phyloP scores from a whole-genome alignment of 371 early-diverging fungal genomes.

The Mucor plumbeus region DNA sequence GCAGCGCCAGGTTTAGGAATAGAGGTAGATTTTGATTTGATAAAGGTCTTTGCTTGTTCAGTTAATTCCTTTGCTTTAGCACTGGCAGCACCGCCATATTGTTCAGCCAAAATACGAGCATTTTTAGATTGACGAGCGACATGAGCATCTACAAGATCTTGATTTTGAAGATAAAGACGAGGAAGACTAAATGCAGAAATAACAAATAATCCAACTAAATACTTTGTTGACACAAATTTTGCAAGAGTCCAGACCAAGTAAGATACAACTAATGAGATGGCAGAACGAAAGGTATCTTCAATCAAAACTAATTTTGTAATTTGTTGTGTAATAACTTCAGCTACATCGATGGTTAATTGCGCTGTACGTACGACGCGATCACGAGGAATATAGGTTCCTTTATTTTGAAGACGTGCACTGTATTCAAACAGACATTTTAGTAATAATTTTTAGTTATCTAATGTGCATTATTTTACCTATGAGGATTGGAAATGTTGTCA shows the following conservation, averaged over 20 bases:
- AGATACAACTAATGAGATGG: conserved; percentile 50
- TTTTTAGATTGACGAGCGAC: conserved; percentile 45
- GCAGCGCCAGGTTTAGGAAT: background rate
- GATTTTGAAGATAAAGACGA: conserved; percentile 58
- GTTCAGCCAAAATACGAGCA: conserved; percentile 34
- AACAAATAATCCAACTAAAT: conserved; percentile 51
- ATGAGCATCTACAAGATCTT: conserved; percentile 56
- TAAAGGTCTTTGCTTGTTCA: conserved; percentile 16
- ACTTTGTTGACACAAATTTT: conserved; percentile 62
- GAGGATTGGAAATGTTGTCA: conserved; percentile 50
- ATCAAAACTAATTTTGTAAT: conserved; percentile 56
- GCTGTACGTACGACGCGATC: conserved; percentile 45
- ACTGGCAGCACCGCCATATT: conserved; percentile 42
- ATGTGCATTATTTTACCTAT: conserved; percentile 28
- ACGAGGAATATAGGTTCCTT: conserved; percentile 41
- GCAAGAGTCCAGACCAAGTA: conserved; percentile 63
- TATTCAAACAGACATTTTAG: conserved; percentile 5
- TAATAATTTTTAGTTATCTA: background rate
- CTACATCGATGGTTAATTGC: conserved; percentile 51
- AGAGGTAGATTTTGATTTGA: conserved; percentile 14
- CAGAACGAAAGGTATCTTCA: conserved; percentile 58
- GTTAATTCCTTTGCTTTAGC: conserved; percentile 34
- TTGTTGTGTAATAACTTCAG: conserved; percentile 52
- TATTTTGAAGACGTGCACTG: conserved; percentile 38
- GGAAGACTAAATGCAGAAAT: conserved; percentile 56